These are phyloP conservation scores for Penicillium sp. DNA, from an alignment of 2,329 filamentous ascomycete genomes.

Conservation along the genomic window DNA sequence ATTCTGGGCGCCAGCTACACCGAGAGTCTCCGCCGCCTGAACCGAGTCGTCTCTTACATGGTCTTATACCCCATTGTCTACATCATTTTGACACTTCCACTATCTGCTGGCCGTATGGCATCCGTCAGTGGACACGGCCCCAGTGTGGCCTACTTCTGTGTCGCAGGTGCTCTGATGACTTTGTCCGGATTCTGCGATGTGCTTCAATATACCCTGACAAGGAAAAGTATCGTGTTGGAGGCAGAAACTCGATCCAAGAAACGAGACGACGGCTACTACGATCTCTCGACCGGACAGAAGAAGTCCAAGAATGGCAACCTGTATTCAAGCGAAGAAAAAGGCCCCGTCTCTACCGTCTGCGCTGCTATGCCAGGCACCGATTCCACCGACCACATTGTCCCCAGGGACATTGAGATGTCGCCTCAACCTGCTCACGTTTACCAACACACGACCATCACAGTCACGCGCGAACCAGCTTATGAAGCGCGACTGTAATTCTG, in stretches of 20 bases:
- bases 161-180: conserved; percentile 53
- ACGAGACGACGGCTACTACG: conserved; percentile 9
- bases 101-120: conserved; percentile 46
- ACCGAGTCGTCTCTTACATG: conserved; percentile 37
- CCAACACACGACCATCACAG: conserved; percentile 16
- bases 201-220: conserved; percentile 49
- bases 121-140: conserved; percentile 27
- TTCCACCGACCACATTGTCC: conserved; percentile 12
- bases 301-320: conserved; percentile 3
- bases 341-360: conserved; percentile 10
- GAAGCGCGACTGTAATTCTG: background rate
- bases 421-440: conserved; percentile 11
- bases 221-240: conserved; percentile 14
- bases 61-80: conserved; percentile 49
- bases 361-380: conserved; percentile 3
- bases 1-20: conserved; percentile 24
- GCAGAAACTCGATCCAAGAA: conserved; percentile 13
- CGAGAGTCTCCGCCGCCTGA: conserved; percentile 29
- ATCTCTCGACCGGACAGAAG: conserved; percentile 7
- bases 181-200: conserved; percentile 57
- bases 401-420: conserved; percentile 1
- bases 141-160: conserved; percentile 43
- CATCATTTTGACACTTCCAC: conserved; percentile 59
- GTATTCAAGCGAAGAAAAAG: conserved; percentile 9
- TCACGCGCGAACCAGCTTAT: conserved; percentile 13